Evolutionary conservation across 441 rosid species (phyloP), one percentile per base, ranked within the genome.

Genomic region (Adansonia grandidieri): DNA sequence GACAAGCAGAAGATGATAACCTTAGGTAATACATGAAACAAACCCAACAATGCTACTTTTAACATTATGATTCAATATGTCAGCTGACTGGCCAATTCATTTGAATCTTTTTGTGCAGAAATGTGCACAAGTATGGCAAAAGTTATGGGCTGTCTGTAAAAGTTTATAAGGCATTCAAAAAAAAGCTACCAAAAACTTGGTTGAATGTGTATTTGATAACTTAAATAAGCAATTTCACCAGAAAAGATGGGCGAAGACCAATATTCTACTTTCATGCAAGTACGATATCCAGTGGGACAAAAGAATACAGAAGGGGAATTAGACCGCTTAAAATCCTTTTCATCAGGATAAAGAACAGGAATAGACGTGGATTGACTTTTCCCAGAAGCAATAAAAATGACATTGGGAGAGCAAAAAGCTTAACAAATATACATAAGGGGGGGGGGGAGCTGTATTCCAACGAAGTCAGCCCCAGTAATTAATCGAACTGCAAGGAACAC

Each of bases 1-100:
- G 64, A 80, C 37, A n/a, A 73, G 53, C 2, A 9, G 61, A 56
- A 51, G 62, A 17, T 45, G 44, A 65, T 22, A 42, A 42, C 50
- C 14, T 60, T 24, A 3, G 13, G 47, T 1, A 44, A 56, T 1
- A 44, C 11, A 51, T 4, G n/a, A 22, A 57, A 68, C 45, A 65
- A 42, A 17, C 13, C 69, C 69, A 32, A 64, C 57, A 63, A 63
- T 32, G 54, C 72, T 45, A 68, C 9, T 19, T 68, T 20, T 44
- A 45, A 45, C 32, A 20, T n/a, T 19, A 68, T 45, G 37, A 45
- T 45, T 19, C 9, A 68, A 68, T 65, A n/a, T 42, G 22, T 65
- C 14, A 17, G 24, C 22, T 4, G 24, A 40, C 20, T 7, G 24
- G 17, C 51, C 50, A n/a, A n/a, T 50, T 65, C n/a, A 13, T 28